phyloP scores from a whole-genome alignment of 371 early-diverging fungal genomes.

The Mortierella sp. region DNA sequence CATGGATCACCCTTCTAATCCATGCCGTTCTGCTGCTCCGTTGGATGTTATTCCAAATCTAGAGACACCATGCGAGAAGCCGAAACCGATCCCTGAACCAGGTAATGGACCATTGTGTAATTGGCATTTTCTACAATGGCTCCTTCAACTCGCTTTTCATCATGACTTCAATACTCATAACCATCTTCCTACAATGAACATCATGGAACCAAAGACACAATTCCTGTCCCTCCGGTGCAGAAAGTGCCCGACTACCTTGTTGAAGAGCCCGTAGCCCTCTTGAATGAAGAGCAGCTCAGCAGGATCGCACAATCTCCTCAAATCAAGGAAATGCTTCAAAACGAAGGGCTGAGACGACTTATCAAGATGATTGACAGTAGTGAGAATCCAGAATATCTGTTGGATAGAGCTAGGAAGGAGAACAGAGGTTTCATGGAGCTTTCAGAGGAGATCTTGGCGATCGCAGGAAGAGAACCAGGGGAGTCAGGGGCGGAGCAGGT shows the following conservation, averaged over 20 bases:
- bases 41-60: not conserved
- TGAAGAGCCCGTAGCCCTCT: slow-evolving; percentile 40
- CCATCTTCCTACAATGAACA: not conserved
- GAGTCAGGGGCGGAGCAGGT: slow-evolving; percentile 45
- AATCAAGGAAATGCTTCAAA: slow-evolving; percentile 38
- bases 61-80: slow-evolving; percentile 50
- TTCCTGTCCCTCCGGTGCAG: slow-evolving; percentile 42
- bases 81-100: slow-evolving; percentile 44
- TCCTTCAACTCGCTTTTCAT: not conserved
- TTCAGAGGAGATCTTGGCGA: slow-evolving; percentile 45
- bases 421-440: slow-evolving; percentile 43
- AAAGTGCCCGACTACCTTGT: slow-evolving; percentile 36
- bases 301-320: slow-evolving; percentile 30
- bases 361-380: slow-evolving; percentile 49
- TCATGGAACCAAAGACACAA: slow-evolving; percentile 9
- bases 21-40: not conserved
- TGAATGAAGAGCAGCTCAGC: slow-evolving; percentile 32
- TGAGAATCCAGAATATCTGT: slow-evolving; percentile 47
- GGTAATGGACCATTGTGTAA: slow-evolving; percentile 11
- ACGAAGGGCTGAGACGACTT: slow-evolving; percentile 31
- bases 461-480: slow-evolving; percentile 32
- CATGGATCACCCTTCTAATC: not conserved
- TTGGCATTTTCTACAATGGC: not conserved
- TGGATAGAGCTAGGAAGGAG: slow-evolving; percentile 47
- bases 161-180: not conserved